A percentile compares a stretch with the other conserved stretches of the same genome.
Conservation (phyloP, 2,329 filamentous ascomycete species). For the Triangularia setosa region DNA sequence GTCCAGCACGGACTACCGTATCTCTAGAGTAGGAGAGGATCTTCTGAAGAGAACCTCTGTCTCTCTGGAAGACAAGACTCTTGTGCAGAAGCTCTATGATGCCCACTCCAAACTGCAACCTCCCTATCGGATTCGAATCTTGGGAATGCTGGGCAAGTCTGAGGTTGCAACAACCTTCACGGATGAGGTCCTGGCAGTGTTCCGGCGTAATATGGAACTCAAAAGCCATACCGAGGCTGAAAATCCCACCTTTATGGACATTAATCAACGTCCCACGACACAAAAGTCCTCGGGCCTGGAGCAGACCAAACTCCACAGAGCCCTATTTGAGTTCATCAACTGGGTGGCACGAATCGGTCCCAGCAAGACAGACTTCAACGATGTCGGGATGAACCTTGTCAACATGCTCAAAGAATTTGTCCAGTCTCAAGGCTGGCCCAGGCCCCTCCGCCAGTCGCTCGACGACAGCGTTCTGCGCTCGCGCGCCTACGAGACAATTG, state of each 20-base stretch:
- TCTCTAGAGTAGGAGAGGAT: constrained; percentile 83
- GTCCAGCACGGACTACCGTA: constrained; percentile 74
- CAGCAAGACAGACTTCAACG: constrained; percentile 50
- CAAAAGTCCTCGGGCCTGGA: constrained; percentile 60
- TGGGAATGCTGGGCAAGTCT: constrained; percentile 74
- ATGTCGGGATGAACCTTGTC: constrained; percentile 66
- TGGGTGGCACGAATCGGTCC: constrained; percentile 78
- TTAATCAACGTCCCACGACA: constrained; percentile 16
- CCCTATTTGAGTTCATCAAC: constrained; percentile 80
- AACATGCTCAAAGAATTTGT: constrained; percentile 69
- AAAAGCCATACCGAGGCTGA: constrained; percentile 1
- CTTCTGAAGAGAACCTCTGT: constrained; percentile 76
- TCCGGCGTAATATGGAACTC: constrained; percentile 51
- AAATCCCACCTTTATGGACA: constrained; percentile 17
- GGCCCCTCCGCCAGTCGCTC: constrained; percentile 41
- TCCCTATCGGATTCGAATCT: constrained; percentile 71
- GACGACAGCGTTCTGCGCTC: constrained; percentile 67
- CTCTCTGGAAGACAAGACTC: constrained; percentile 63
- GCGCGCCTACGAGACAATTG: constrained; percentile 87
- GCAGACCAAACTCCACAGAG: constrained; percentile 72
- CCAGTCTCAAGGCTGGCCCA: constrained; percentile 79
- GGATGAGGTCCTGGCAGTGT: constrained; percentile 62
- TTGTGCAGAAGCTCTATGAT: constrained; percentile 65
- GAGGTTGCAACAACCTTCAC: constrained; percentile 67
- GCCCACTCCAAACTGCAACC: constrained; percentile 72